phyloP scores from a whole-genome alignment of 768 basidiomycete species.

The Imleria badia region DNA sequence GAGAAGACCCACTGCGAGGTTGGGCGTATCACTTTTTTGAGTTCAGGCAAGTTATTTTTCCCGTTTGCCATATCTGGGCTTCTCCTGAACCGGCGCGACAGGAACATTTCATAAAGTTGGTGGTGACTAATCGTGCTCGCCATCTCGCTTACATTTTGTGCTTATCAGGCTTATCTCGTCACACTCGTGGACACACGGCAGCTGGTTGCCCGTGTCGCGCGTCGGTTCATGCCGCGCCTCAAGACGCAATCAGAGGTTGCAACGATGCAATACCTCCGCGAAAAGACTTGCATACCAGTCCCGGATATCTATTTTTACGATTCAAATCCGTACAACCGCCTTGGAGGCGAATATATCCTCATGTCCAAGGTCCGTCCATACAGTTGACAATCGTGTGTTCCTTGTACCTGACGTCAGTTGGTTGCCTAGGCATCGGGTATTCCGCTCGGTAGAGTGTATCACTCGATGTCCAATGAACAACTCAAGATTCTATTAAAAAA shows the following conservation, averaged over 20 bases:
- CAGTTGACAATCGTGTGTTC: not conserved
- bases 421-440: slow-evolving; percentile 64
- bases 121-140: not conserved
- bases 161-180: slow-evolving; percentile 68
- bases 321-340: slow-evolving; percentile 78
- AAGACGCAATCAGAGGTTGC: slow-evolving; percentile 89
- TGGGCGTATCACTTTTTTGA: slow-evolving; percentile 69
- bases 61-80: slow-evolving; percentile 11
- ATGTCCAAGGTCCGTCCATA: slow-evolving; percentile 71
- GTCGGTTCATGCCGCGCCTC: slow-evolving; percentile 81
- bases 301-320: slow-evolving; percentile 77
- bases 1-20: slow-evolving; percentile 69
- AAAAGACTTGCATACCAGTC: slow-evolving; percentile 69
- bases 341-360: slow-evolving; percentile 83
- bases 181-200: slow-evolving; percentile 60
- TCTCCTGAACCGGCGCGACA: slow-evolving; percentile 26
- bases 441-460: slow-evolving; percentile 68
- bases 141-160: slow-evolving; percentile 5
- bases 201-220: slow-evolving; percentile 77
- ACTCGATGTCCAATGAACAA: slow-evolving; percentile 63
- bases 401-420: not conserved
- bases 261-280: slow-evolving; percentile 76
- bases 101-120: slow-evolving; percentile 85
- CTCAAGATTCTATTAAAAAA: slow-evolving; percentile 66
- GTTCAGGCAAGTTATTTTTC: slow-evolving; percentile 52